These are phyloP conservation scores for Nitzschia sp. DNA, from an alignment of 108 stramenopile genomes.

Conservation along the genomic window DNA sequence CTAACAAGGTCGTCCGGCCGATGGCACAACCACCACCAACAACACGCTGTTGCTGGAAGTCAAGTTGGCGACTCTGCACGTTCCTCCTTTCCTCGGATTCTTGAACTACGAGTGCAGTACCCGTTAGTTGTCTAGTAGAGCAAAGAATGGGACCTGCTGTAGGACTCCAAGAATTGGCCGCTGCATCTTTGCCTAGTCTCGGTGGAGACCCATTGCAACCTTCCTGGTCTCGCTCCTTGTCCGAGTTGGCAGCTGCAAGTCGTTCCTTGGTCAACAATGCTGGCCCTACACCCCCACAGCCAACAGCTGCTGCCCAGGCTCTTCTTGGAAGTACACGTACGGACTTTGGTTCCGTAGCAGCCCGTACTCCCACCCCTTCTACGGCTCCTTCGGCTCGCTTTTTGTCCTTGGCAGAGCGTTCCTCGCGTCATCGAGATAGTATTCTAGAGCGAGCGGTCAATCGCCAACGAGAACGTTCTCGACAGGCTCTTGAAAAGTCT, in stretches of 20 bases:
- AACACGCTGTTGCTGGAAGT: too few relatives aligned
- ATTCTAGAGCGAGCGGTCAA: slow-evolving; percentile 35
- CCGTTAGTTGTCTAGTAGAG: too few relatives aligned
- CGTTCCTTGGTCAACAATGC: not conserved
- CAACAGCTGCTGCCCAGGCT: slow-evolving; percentile 25
- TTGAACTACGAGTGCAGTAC: too few relatives aligned
- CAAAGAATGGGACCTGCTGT: not conserved
- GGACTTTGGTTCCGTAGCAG: slow-evolving; percentile 15
- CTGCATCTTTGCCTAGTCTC: slow-evolving; percentile 29
- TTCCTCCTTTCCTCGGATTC: too few relatives aligned
- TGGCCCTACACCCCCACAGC: not conserved
- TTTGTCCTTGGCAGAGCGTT: slow-evolving; percentile 13
- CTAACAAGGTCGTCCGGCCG: too few relatives aligned
- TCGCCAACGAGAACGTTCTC: slow-evolving; percentile 24
- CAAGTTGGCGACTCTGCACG: too few relatives aligned
- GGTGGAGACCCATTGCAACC: slow-evolving; percentile 30
- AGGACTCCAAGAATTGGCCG: slow-evolving; percentile 31
- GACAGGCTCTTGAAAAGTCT: slow-evolving; percentile 17
- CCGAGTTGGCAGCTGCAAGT: slow-evolving; percentile 30
- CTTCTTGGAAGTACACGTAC: slow-evolving; percentile 25
- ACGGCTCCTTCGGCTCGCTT: slow-evolving; percentile 3
- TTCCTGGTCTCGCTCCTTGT: slow-evolving; percentile 30
- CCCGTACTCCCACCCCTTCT: not conserved
- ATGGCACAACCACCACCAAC: not conserved
- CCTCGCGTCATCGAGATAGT: slow-evolving; percentile 27